These are phyloP conservation scores for Tetrahymena thermophila DNA, from an alignment of 73 alveolate genomes.

Conservation along the genomic window DNA sequence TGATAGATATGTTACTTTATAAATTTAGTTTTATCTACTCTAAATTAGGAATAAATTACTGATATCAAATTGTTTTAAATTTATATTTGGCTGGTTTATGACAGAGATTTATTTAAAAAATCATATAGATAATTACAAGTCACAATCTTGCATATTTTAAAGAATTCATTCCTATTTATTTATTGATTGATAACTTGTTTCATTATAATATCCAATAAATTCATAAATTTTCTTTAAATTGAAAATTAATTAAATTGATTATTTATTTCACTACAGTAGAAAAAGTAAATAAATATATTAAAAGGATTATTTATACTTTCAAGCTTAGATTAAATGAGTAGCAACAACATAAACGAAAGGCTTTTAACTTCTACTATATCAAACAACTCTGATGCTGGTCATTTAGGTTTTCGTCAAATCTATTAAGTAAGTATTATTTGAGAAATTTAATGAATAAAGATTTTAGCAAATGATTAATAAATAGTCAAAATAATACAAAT, in stretches of 20 bases:
- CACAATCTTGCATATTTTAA: too few species aligned
- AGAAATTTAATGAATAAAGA: too few species aligned
- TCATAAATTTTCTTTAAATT: background rate
- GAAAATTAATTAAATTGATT: background rate
- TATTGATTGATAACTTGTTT: too few species aligned
- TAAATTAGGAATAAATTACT: background rate
- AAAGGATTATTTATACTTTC: background rate
- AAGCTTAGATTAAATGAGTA: background rate
- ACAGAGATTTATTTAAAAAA: background rate
- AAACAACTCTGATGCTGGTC: background rate
- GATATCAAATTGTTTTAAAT: background rate
- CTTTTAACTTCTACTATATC: background rate
- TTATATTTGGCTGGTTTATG: background rate
- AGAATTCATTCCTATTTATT: background rate
- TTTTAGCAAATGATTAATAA: background rate
- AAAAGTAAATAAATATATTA: background rate
- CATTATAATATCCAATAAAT: background rate
- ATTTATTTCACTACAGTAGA: background rate
- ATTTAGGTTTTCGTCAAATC: background rate
- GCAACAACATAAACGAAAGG: background rate
- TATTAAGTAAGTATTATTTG: background rate
- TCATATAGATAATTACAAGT: background rate
- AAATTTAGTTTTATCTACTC: background rate
- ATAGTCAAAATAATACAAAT: background rate
- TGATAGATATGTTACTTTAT: background rate